These are phyloP conservation scores for Sanghuangporus sanghuang DNA, from an alignment of 1,284 basidiomycete species.

Conservation along the genomic window DNA sequence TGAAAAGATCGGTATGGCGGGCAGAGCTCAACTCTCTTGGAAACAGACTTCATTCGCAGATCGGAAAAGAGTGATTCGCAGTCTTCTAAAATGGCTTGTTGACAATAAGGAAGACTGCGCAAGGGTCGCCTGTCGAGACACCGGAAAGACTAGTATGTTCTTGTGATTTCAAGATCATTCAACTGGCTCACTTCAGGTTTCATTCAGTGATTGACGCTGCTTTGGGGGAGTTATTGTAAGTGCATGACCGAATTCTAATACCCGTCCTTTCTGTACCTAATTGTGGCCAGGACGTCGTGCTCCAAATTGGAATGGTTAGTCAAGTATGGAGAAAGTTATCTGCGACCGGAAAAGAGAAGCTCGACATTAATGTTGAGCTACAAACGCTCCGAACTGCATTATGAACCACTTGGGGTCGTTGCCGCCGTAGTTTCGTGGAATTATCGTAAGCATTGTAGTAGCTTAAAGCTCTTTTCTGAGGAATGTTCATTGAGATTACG, in stretches of 20 bases:
- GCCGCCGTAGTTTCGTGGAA: slow-evolving; percentile 94
- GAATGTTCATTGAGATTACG: slow-evolving; percentile 6
- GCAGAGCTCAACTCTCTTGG: slow-evolving; percentile 70
- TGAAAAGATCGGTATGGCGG: slow-evolving; percentile 63
- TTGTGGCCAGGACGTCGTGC: slow-evolving; percentile 58
- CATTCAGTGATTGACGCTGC: slow-evolving; percentile 78
- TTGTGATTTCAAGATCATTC: not conserved
- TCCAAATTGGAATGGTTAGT: slow-evolving; percentile 88
- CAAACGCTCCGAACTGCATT: slow-evolving; percentile 80
- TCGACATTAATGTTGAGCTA: slow-evolving; percentile 80
- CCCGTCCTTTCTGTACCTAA: slow-evolving; percentile 14
- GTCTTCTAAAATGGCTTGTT: slow-evolving; percentile 86
- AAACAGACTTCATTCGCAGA: slow-evolving; percentile 68
- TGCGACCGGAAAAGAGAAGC: slow-evolving; percentile 66
- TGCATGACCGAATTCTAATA: not conserved
- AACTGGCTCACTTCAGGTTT: not conserved
- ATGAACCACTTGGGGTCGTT: slow-evolving; percentile 92
- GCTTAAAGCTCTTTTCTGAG: not conserved
- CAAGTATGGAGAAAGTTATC: slow-evolving; percentile 70
- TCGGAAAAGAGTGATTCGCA: slow-evolving; percentile 76
- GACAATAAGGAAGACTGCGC: slow-evolving; percentile 84
- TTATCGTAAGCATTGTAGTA: slow-evolving; percentile 54
- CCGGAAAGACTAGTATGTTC: slow-evolving; percentile 84
- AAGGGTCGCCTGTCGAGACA: slow-evolving; percentile 88
- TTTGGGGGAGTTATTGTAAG: slow-evolving; percentile 74